These are phyloP conservation scores for Homolaphlyctis polyrhiza DNA, from an alignment of 371 early-diverging fungal genomes.

Conservation along the genomic window DNA sequence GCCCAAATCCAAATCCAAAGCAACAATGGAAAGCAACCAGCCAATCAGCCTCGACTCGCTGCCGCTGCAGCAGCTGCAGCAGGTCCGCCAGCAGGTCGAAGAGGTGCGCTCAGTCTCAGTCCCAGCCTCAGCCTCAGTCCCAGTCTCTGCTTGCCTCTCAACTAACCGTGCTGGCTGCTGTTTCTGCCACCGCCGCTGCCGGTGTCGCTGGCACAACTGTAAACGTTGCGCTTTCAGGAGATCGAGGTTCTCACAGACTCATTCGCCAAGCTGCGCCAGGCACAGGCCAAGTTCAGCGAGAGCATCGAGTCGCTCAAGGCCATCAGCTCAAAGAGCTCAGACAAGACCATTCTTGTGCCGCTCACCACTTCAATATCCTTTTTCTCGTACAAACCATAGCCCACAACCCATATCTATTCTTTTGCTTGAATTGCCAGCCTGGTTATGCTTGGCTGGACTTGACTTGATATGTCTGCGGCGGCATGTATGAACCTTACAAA, in stretches of 20 bases:
- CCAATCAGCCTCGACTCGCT: slow-evolving; percentile 78
- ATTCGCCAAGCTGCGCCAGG: slow-evolving; percentile 78
- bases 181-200: not conserved
- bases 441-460: too few species aligned
- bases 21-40: too few species aligned
- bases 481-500: too few species aligned
- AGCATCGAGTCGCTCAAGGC: slow-evolving; percentile 62
- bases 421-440: too few species aligned
- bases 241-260: slow-evolving; percentile 76
- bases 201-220: too few species aligned
- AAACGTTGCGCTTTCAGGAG: slow-evolving; percentile 51
- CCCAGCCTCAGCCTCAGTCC: too few species aligned
- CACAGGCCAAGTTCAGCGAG: slow-evolving; percentile 79
- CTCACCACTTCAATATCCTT: slow-evolving; percentile 47
- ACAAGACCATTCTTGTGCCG: slow-evolving; percentile 71
- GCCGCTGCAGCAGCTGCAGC: slow-evolving; percentile 75
- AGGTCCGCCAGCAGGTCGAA: slow-evolving; percentile 78
- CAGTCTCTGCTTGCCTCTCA: not conserved
- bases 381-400: too few species aligned
- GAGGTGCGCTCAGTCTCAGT: slow-evolving; percentile 48
- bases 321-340: slow-evolving; percentile 26
- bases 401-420: too few species aligned
- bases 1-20: too few species aligned
- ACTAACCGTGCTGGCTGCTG: not conserved
- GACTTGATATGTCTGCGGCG: too few species aligned